Evolutionary conservation across 2,329 filamentous ascomycete genomes (phyloP).

Genomic region (Penicillium janthinellum): DNA sequence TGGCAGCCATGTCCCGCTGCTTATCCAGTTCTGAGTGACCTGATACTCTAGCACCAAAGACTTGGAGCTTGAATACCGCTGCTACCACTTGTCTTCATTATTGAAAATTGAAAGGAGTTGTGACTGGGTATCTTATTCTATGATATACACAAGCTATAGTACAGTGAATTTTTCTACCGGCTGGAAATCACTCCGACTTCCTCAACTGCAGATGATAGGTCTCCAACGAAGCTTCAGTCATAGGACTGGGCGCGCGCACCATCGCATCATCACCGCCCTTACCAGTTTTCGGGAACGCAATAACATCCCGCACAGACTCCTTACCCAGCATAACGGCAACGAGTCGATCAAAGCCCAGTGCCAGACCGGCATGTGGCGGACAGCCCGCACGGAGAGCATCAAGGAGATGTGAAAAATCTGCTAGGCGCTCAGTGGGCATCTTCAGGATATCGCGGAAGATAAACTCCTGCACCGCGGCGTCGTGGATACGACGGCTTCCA

Average conservation of each 20-base stretch:
- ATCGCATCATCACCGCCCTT: constrained; percentile 85
- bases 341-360: constrained; percentile 86
- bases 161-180: constrained; percentile 5
- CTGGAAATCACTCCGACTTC: constrained; percentile 7
- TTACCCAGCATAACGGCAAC: constrained; percentile 76
- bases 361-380: constrained; percentile 92
- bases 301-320: constrained; percentile 84
- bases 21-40: no score
- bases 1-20: no score
- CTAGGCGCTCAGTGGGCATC: constrained; percentile 71
- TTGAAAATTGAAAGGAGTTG: constrained; percentile 8
- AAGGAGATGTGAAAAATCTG: constrained; percentile 82
- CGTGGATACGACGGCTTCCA: constrained; percentile 89
- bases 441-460: constrained; percentile 81
- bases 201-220: constrained; percentile 59
- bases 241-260: constrained; percentile 72
- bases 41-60: no score
- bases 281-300: constrained; percentile 93
- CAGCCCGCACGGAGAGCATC: constrained; percentile 81
- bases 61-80: neutral
- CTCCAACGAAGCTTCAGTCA: constrained; percentile 62
- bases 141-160: constrained; percentile 14
- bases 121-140: constrained; percentile 20
- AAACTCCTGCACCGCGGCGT: constrained; percentile 77
- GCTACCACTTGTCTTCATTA: neutral